Conservation (phyloP, 495 filamentous ascomycete genomes). For the Neurospora intermedia region DNA sequence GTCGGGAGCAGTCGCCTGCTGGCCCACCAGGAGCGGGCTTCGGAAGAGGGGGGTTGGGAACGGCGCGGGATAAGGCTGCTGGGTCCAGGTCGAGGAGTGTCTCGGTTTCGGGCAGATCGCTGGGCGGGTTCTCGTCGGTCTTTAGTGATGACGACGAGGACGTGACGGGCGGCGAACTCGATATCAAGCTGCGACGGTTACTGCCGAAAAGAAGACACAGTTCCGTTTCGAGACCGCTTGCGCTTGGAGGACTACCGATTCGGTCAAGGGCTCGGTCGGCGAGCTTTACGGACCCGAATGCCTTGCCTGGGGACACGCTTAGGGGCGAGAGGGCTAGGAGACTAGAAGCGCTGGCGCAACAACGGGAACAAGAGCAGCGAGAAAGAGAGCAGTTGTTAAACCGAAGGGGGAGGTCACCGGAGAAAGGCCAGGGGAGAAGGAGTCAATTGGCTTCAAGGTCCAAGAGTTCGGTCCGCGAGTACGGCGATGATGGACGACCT, state of each 20-base stretch:
- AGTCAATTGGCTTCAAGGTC: background rate
- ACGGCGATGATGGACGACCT: background rate
- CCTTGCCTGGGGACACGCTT: background rate
- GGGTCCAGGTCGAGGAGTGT: background rate
- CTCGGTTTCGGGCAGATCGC: background rate
- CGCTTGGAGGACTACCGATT: background rate
- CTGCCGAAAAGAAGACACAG: background rate
- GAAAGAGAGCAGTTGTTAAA: background rate
- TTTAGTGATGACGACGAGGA: background rate
- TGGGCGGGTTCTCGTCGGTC: background rate
- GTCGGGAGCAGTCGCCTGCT: conserved; percentile 5
- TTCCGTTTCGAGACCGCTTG: background rate
- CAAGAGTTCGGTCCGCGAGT: background rate
- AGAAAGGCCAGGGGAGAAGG: background rate
- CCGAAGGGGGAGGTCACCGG: background rate
- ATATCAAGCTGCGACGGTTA: background rate
- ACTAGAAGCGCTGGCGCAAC: background rate
- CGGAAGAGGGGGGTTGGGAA: background rate
- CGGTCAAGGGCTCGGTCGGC: background rate
- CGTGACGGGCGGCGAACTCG: background rate
- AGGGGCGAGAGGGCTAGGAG: background rate
- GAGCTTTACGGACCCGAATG: background rate
- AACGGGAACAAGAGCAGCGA: background rate
- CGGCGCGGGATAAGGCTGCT: background rate
- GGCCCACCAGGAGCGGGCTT: background rate